Base-by-base conservation (phyloP, 2,329 filamentous ascomycete genomes). In the Rhynchosporium graminicola region DNA sequence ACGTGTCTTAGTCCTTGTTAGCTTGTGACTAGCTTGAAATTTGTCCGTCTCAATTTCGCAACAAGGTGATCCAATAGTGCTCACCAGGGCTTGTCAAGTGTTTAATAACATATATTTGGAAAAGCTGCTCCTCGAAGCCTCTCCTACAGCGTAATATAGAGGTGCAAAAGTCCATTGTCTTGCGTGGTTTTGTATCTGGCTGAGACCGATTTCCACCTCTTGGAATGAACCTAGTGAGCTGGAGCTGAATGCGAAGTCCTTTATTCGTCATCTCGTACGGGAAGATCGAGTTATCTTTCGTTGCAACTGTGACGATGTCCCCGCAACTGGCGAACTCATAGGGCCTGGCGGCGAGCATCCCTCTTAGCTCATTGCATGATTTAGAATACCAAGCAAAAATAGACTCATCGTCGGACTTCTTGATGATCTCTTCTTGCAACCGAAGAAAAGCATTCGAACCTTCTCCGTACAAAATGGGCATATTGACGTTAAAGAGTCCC, bases 401-500 rank as follows among this genome's bases (percentile, higher is more conserved):
- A 4, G 15, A 50, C 7, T 31, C 52, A 52, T 56, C 56, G 29
- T 54, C 13, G 28, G 31, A 54, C 20, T 10, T 3, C 12, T 73
- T 72, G 40, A 77, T 61, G 12, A 77, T 74, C 31, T 76, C 74
- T 51, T 74, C 66, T 57, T 77, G 74, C 0, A 77, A 63, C 13
- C 75, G 68, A 3, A 71, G 55, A 52, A 76, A 77, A n/a, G 75
- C 74, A 40, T 66, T 71, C 38, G 31, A 48, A 4, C 74, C 74
- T 36, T 77, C 75, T 0, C 75, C 75, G 20, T 76, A 77, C 0
- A 76, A 63, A 9, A 74, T 61, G 3, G 73, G 74, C 75, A 80
- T 79, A 38, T 77, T 75, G 20, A 20, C 72, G 1, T 31, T 29
- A 13, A 59, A 50, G 9, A 80, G 69, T 0, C 79, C 79, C 4